These are phyloP conservation scores for Wallacemonas sp. DNA, from an alignment of 208 protist species.

Conservation along the genomic window DNA sequence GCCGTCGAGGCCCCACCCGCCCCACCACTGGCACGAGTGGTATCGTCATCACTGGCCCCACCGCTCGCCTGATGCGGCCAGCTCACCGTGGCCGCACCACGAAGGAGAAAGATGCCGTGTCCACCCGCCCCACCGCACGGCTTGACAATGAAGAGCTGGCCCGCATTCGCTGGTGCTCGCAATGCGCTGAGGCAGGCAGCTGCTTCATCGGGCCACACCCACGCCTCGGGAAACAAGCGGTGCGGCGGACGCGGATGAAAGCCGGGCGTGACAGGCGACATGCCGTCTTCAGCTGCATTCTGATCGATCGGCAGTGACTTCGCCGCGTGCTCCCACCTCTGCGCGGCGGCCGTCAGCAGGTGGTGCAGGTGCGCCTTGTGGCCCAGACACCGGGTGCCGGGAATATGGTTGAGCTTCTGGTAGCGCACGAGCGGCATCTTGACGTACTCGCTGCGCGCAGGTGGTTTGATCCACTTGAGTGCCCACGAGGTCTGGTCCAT, in stretches of 20 bases:
- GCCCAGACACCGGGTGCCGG: slow-evolving; percentile 75
- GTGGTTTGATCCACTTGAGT: slow-evolving; percentile 70
- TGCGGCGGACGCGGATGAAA: background rate
- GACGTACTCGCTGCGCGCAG: slow-evolving; percentile 57
- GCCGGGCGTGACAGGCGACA: background rate
- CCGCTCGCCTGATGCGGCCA: slow-evolving; percentile 7
- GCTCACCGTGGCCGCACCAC: slow-evolving; percentile 11
- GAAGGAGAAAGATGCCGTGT: slow-evolving; percentile 61
- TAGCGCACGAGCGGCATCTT: slow-evolving; percentile 21
- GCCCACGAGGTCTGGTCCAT: slow-evolving; percentile 42
- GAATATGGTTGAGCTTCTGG: slow-evolving; percentile 92
- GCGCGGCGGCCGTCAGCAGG: slow-evolving; percentile 35
- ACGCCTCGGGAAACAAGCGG: slow-evolving; percentile 51
- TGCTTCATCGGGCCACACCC: slow-evolving; percentile 52
- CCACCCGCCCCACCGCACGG: slow-evolving; percentile 68
- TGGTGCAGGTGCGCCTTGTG: slow-evolving; percentile 82
- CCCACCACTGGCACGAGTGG: background rate
- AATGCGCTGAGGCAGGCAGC: slow-evolving; percentile 31
- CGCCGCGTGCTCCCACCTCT: slow-evolving; percentile 24
- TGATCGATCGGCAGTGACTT: too few species aligned
- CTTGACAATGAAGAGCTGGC: slow-evolving; percentile 80
- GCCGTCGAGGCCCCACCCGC: background rate
- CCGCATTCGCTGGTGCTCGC: slow-evolving; percentile 19
- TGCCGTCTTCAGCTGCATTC: too few species aligned
- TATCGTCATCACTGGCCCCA: background rate